These are phyloP conservation scores for Nepenthes gracilis DNA, from an alignment of 148 eudicot species.

Conservation along the genomic window DNA sequence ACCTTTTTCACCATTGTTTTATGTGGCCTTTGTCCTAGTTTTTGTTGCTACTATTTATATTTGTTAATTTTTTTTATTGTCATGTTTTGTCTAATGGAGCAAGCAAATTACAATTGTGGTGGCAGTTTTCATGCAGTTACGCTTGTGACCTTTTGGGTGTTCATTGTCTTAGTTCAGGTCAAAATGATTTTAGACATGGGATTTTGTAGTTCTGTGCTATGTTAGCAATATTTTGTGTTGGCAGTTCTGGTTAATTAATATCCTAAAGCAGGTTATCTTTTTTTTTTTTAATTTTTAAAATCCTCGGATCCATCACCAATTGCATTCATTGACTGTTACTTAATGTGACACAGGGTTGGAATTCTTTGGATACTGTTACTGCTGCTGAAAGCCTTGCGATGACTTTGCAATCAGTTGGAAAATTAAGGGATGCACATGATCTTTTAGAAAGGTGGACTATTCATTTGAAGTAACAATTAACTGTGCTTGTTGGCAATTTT, in stretches of 20 bases:
- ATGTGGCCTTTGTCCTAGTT: no score
- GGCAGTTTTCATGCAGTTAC: not conserved
- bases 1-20: no score
- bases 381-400: slow-evolving; percentile 76
- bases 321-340: slow-evolving; percentile 3
- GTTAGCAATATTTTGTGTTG: no score
- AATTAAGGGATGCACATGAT: slow-evolving; percentile 57
- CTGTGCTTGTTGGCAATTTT: not conserved
- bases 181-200: not conserved
- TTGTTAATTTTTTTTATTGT: no score
- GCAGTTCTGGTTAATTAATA: no score
- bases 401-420: slow-evolving; percentile 60
- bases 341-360: slow-evolving; percentile 59
- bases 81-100: no score
- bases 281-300: not conserved
- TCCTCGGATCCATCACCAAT: not conserved
- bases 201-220: not conserved
- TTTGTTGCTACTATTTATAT: no score
- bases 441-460: slow-evolving; percentile 54
- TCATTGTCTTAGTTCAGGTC: not conserved
- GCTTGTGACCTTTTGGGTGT: not conserved
- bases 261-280: not conserved
- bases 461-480: slow-evolving; percentile 1
- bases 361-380: slow-evolving; percentile 63
- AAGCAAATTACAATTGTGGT: no score